Percentiles rank a stretch among this genome's conserved stretches.
Evolutionary conservation across 2,329 filamentous ascomycete genomes (phyloP).

Genomic region (Dryadomyces quercus-mongolicae): DNA sequence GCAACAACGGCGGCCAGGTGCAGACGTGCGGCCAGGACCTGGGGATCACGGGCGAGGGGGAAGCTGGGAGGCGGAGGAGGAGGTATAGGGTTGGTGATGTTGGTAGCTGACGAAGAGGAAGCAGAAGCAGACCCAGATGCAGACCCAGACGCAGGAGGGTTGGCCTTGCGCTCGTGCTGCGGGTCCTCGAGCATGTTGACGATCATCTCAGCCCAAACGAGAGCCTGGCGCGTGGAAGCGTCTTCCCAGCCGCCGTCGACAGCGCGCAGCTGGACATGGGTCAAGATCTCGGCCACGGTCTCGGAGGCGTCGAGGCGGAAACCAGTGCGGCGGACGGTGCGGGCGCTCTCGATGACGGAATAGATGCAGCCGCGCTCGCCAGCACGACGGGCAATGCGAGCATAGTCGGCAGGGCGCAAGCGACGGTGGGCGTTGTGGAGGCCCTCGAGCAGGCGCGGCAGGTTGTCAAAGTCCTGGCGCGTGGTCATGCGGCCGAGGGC

Average conservation of each 20-base stretch:
- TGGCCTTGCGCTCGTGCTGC: slow-evolving; percentile 20
- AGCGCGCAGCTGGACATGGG: slow-evolving; percentile 29
- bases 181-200: slow-evolving; percentile 36
- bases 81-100: slow-evolving; percentile 4
- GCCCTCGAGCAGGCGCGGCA: slow-evolving; percentile 39
- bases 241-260: slow-evolving; percentile 21
- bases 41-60: slow-evolving; percentile 28
- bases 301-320: slow-evolving; percentile 29
- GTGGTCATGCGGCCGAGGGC: slow-evolving; percentile 35
- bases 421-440: slow-evolving; percentile 28
- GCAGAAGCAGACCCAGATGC: too few relatives aligned
- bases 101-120: too few relatives aligned
- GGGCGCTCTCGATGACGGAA: slow-evolving; percentile 37
- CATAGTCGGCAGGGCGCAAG: slow-evolving; percentile 19
- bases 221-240: slow-evolving; percentile 26
- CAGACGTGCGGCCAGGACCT: slow-evolving; percentile 27
- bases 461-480: slow-evolving; percentile 37
- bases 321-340: slow-evolving; percentile 31
- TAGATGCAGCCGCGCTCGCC: slow-evolving; percentile 28
- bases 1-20: slow-evolving; percentile 30
- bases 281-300: slow-evolving; percentile 26
- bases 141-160: slow-evolving; percentile 4
- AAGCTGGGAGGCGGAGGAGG: slow-evolving; percentile 10
- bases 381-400: slow-evolving; percentile 28
- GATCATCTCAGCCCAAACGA: slow-evolving; percentile 33